These are phyloP conservation scores for Diaporthe citriasiana DNA, from an alignment of 2,329 filamentous ascomycete genomes.

Conservation along the genomic window DNA sequence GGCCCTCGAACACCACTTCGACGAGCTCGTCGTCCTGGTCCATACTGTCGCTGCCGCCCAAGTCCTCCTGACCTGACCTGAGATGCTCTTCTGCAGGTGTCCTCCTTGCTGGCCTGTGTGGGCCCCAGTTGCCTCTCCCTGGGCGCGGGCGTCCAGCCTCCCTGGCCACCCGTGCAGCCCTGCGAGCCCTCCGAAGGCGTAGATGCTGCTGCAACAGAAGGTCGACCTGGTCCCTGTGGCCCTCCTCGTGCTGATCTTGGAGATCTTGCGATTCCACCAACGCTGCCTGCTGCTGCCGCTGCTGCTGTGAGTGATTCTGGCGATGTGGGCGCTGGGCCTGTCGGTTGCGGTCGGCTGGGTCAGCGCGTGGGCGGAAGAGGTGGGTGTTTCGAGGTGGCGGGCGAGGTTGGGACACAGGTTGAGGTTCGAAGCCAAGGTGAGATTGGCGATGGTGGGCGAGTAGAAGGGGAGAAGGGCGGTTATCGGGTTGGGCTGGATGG, in stretches of 20 bases:
- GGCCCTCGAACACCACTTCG: conserved; percentile 37
- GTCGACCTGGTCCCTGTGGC: neutral
- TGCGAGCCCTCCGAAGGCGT: conserved; percentile 27
- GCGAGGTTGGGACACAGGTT: neutral
- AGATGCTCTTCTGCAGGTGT: neutral
- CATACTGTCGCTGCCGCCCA: conserved; percentile 14
- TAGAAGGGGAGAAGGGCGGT: neutral
- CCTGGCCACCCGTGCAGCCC: conserved; percentile 30
- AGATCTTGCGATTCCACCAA: neutral
- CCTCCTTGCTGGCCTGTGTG: conserved; percentile 8
- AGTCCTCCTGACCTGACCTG: conserved; percentile 6
- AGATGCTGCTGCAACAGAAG: conserved; percentile 13
- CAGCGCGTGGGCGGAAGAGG: neutral
- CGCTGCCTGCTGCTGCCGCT: neutral
- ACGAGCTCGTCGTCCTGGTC: conserved; percentile 40
- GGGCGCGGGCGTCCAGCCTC: conserved; percentile 10
- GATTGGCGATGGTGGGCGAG: neutral
- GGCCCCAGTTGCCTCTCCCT: conserved; percentile 13
- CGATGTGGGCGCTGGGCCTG: neutral
- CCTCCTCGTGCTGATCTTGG: neutral
- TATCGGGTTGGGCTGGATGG: neutral
- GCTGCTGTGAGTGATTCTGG: neutral
- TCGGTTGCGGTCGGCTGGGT: neutral
- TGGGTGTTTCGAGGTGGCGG: neutral
- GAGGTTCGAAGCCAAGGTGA: neutral